A percentile compares a stretch with the other conserved stretches of the same genome.
Conservation (phyloP, 2,329 filamentous ascomycete species). For the Raffaelea albimanens region DNA sequence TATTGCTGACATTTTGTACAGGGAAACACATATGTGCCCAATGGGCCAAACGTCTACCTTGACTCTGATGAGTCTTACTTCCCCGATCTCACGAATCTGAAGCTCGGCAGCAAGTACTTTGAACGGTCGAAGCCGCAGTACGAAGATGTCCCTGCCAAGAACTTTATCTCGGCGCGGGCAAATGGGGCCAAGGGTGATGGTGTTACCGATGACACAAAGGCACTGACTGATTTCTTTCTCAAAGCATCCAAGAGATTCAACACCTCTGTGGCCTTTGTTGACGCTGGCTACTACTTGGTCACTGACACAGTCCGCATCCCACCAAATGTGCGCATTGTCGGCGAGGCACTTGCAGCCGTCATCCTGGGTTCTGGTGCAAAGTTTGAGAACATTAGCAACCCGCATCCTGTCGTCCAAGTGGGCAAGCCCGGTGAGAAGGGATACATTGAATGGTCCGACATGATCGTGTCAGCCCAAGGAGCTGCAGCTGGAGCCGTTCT, state of each 20-base stretch:
- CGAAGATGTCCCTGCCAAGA: conserved; percentile 41
- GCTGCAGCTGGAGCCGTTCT: conserved; percentile 58
- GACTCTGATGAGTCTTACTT: conserved; percentile 24
- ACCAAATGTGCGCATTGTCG: conserved; percentile 44
- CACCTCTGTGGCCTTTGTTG: conserved; percentile 47
- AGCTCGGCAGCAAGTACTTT: conserved; percentile 49
- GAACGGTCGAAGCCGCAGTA: conserved; percentile 74
- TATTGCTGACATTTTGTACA: conserved; percentile 22
- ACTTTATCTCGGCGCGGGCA: conserved; percentile 60
- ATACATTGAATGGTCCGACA: conserved; percentile 60
- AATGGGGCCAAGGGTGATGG: conserved; percentile 66
- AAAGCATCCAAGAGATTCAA: conserved; percentile 23
- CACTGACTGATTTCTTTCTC: conserved; percentile 45
- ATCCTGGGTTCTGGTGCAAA: conserved; percentile 45
- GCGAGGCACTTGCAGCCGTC: conserved; percentile 46
- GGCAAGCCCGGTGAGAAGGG: conserved; percentile 52
- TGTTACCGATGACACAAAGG: conserved; percentile 61
- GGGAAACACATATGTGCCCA: conserved; percentile 55
- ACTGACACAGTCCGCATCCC: conserved; percentile 43
- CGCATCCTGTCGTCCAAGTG: conserved; percentile 55
- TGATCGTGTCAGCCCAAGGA: conserved; percentile 61
- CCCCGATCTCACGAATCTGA: conserved; percentile 43
- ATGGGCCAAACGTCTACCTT: conserved; percentile 36
- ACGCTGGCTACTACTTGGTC: conserved; percentile 54
- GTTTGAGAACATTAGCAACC: conserved; percentile 48